phyloP scores from a whole-genome alignment of 2,329 filamentous ascomycete species.

The Fusarium agapanthi region DNA sequence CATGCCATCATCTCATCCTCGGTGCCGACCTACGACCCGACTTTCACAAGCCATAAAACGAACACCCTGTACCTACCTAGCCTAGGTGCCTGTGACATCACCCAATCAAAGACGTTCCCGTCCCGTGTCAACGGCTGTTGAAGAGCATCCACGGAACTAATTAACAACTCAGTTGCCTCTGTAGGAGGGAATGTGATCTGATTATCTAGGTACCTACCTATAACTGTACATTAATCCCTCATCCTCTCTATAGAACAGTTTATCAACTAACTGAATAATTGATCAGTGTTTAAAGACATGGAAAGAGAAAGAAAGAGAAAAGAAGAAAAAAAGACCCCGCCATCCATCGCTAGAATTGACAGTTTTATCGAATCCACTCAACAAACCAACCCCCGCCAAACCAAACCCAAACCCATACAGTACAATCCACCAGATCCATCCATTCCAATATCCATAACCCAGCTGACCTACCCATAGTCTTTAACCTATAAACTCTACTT shows the following conservation, averaged over 20 bases:
- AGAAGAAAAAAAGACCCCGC: slow-evolving; percentile 21
- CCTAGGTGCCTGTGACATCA: slow-evolving; percentile 26
- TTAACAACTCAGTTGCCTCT: background rate
- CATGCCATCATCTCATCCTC: slow-evolving; percentile 11
- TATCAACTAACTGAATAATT: background rate
- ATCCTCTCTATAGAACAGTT: background rate
- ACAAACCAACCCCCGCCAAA: slow-evolving; percentile 35
- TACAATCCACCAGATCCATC: background rate
- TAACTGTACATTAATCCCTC: slow-evolving; percentile 11
- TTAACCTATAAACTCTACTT: background rate
- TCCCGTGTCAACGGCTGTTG: slow-evolving; percentile 22
- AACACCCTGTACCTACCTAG: slow-evolving; percentile 7
- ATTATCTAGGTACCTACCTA: background rate
- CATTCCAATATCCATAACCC: slow-evolving; percentile 10
- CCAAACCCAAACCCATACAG: background rate
- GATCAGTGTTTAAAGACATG: background rate
- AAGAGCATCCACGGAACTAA: background rate
- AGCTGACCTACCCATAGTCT: slow-evolving; percentile 12
- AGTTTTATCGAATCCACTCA: slow-evolving; percentile 6
- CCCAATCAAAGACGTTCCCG: slow-evolving; percentile 29
- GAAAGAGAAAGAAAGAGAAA: background rate
- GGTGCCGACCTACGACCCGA: slow-evolving; percentile 4
- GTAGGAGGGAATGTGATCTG: background rate
- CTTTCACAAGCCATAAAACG: slow-evolving; percentile 40
- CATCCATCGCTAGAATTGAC: slow-evolving; percentile 8